Percentiles rank a stretch among this genome's conserved stretches.
These are phyloP conservation scores for Lophiotrema nucula DNA, from an alignment of 495 filamentous ascomycete genomes.

Conservation along the genomic window DNA sequence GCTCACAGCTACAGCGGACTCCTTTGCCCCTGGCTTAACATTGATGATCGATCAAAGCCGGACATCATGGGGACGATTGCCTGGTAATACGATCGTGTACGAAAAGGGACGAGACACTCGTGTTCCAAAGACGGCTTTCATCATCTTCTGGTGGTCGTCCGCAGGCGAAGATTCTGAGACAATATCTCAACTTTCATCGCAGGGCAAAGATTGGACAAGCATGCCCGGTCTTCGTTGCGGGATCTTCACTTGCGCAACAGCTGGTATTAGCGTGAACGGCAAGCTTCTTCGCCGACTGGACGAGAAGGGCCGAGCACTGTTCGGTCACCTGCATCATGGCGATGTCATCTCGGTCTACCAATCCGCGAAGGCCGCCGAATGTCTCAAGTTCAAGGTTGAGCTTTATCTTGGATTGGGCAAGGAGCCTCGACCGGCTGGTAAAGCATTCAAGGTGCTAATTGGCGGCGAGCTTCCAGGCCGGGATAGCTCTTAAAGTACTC, in stretches of 20 bases:
- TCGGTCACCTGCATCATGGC: constrained; percentile 66
- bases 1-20: constrained; percentile 47
- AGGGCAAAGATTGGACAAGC: constrained; percentile 59
- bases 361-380: constrained; percentile 42
- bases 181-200: constrained; percentile 51
- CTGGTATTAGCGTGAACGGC: constrained; percentile 72
- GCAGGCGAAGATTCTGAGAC: constrained; percentile 51
- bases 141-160: constrained; percentile 68
- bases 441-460: constrained; percentile 15
- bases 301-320: constrained; percentile 51
- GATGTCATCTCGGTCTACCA: constrained; percentile 68
- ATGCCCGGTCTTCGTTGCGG: constrained; percentile 57
- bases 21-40: constrained; percentile 51
- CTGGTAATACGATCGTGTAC: constrained; percentile 61
- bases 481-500: background rate
- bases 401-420: constrained; percentile 42
- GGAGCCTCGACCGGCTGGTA: constrained; percentile 25
- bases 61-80: constrained; percentile 72
- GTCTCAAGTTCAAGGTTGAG: constrained; percentile 49
- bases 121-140: constrained; percentile 78
- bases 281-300: constrained; percentile 49
- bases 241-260: constrained; percentile 68
- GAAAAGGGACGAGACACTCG: constrained; percentile 57
- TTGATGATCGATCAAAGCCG: constrained; percentile 62
- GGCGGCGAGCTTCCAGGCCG: background rate